Base-by-base conservation (phyloP, 2,329 filamentous ascomycete species). In the Apiospora aurea region DNA sequence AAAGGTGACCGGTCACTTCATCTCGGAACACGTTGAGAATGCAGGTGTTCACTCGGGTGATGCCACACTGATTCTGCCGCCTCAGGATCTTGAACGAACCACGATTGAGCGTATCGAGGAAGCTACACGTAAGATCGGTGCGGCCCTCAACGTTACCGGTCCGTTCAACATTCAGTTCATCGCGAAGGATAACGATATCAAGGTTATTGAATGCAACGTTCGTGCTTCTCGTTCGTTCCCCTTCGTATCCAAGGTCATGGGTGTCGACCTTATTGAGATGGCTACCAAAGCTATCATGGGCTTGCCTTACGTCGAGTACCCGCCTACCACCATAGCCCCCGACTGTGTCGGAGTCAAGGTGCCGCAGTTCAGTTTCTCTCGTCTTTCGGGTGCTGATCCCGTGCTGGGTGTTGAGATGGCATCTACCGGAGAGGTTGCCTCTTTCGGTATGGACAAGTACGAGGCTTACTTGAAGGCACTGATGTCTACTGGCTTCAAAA, bases 121-220 rank as follows among this genome's bases (percentile, higher is more conserved):
- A 81, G 96, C 96, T 3, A 98, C 96, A 18, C 89, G 92, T 76
- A 98, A 98, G 89, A 98, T 99, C 77, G 96, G 93, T 76, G 92
- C 93, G 74, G 96, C 96, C 21, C 89, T 98, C 72, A 98, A 98
- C 81, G 93, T 99, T 71, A 98, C 96, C 53, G 96, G 96, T 69
- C 96, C 96, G 29, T 98, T 93, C 89, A 99, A 99, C 85, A 99
- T 99, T 75, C 96, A 99, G 82, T 98, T 99, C 86, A 99, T 99
- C 79, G 96, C 96, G 78, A 98, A 98, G 86, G 95, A 98, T 82
- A 98, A 98, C 81, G 96, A 98, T 76, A 98, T 99, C 87, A 98
- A 98, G 87, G 96, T 99, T 76, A 99, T 99, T 75, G 96, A 99
- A 85, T 98, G 96, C 85, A 99, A 99, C 79, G 96, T 98, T 73